Conservation (phyloP, 2,329 filamentous ascomycete genomes). For the Helotiales sp. region DNA sequence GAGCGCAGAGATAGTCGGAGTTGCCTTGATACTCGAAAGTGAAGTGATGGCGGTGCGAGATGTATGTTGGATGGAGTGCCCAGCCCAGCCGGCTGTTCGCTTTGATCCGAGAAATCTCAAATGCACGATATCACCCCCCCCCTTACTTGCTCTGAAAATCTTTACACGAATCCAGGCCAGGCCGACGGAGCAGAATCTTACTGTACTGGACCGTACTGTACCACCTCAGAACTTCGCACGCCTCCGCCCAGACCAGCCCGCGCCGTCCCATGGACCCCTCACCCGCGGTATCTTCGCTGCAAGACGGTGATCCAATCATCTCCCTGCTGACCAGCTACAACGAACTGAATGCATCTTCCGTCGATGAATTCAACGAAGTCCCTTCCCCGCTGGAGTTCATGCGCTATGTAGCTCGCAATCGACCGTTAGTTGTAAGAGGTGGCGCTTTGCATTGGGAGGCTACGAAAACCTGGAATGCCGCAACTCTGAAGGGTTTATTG, state of each 20-base stretch:
- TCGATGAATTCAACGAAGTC: constrained; percentile 62
- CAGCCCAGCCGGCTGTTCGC: too few relatives aligned
- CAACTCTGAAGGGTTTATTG: constrained; percentile 58
- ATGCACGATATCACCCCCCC: background rate
- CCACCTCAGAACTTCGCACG: background rate
- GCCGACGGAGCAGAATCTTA: background rate
- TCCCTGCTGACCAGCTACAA: constrained; percentile 69
- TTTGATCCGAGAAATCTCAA: too few relatives aligned
- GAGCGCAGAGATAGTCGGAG: too few relatives aligned
- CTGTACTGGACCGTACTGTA: background rate
- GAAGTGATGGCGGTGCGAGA: too few relatives aligned
- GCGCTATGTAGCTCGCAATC: constrained; percentile 72
- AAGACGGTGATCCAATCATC: constrained; percentile 42
- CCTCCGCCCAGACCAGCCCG: background rate
- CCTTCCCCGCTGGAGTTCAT: constrained; percentile 79
- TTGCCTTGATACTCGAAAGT: too few relatives aligned
- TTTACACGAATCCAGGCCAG: background rate
- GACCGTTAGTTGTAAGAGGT: constrained; percentile 70
- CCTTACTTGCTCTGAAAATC: background rate
- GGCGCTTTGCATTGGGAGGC: constrained; percentile 66
- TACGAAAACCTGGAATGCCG: constrained; percentile 59
- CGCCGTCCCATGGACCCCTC: background rate
- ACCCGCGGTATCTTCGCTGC: background rate
- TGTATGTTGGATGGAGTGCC: too few relatives aligned
- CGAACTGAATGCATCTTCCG: constrained; percentile 63